Percentiles rank a stretch among this genome's conserved stretches.
These are phyloP conservation scores for Aspergillus hiratsukae DNA, from an alignment of 2,329 filamentous ascomycete genomes.

Conservation along the genomic window DNA sequence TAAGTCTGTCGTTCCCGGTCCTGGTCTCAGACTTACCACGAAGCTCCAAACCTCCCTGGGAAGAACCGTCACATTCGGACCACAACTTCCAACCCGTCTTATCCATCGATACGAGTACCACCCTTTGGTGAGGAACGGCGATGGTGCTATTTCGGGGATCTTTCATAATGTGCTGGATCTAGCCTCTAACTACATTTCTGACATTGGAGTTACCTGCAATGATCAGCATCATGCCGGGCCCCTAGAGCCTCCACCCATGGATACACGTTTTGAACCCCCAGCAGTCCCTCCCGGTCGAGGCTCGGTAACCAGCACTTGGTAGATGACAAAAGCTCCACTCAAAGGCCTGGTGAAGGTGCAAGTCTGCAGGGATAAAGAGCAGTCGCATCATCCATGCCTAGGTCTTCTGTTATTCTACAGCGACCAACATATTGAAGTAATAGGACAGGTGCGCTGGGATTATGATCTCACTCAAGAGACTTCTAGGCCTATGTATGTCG, in stretches of 20 bases:
- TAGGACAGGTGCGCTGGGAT: conserved; percentile 15
- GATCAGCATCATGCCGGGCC: neutral
- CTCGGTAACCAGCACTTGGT: conserved; percentile 4
- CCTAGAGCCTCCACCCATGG: neutral
- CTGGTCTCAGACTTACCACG: neutral
- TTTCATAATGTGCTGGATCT: conserved; percentile 12
- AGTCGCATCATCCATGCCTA: conserved; percentile 7
- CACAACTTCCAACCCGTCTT: neutral
- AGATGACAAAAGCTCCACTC: conserved; percentile 10
- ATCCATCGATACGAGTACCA: conserved; percentile 2
- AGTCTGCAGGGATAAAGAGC: conserved; percentile 8
- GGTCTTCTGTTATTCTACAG: conserved; percentile 11
- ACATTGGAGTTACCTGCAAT: conserved; percentile 13
- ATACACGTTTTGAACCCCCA: conserved; percentile 2
- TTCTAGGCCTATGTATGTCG: conserved; percentile 2
- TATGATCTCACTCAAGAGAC: conserved; percentile 4
- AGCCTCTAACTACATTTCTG: neutral
- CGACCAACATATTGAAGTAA: conserved; percentile 9
- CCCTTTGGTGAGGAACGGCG: conserved; percentile 5
- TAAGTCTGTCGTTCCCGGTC: neutral
- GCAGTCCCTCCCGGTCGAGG: neutral
- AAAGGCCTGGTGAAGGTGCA: conserved; percentile 8
- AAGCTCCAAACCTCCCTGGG: conserved; percentile 12
- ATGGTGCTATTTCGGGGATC: conserved; percentile 13
- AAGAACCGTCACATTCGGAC: conserved; percentile 12